phyloP scores from a whole-genome alignment of 192 early-diverging fungal genomes.

The Coemansia sp. region DNA sequence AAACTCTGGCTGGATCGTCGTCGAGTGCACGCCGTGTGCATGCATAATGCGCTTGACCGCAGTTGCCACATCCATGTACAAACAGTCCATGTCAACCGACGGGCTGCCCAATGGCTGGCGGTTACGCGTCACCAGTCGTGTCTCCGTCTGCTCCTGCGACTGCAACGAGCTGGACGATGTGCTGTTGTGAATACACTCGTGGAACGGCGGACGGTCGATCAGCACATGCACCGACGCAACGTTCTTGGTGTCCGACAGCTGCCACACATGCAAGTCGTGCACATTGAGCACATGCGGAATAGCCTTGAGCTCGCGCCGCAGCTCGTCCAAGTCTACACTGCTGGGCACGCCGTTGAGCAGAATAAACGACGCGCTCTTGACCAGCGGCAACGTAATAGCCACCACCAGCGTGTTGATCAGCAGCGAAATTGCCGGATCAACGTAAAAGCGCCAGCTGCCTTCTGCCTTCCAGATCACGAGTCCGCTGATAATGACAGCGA shows the following conservation, averaged over 20 bases:
- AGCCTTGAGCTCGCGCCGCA: constrained; percentile 63
- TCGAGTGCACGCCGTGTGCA: constrained; percentile 77
- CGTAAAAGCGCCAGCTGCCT: constrained; percentile 72
- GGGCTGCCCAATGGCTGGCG: constrained; percentile 18
- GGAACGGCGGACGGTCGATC: constrained; percentile 53
- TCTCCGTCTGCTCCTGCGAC: constrained; percentile 14
- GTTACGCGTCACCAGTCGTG: constrained; percentile 37
- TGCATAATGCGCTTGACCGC: constrained; percentile 79
- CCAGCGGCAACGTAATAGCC: constrained; percentile 59
- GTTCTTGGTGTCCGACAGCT: constrained; percentile 79
- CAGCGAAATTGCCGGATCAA: constrained; percentile 79
- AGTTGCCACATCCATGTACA: constrained; percentile 72
- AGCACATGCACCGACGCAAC: constrained; percentile 83
- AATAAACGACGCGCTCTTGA: constrained; percentile 70
- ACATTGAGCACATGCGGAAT: constrained; percentile 69
- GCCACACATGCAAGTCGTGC: constrained; percentile 94
- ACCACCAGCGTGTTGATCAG: constrained; percentile 58
- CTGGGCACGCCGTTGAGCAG: constrained; percentile 80
- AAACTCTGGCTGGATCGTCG: constrained; percentile 92
- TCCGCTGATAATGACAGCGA: constrained; percentile 82
- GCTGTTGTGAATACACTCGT: constrained; percentile 53
- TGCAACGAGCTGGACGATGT: constrained; percentile 24
- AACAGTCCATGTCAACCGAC: constrained; percentile 48
- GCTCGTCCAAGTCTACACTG: constrained; percentile 61
- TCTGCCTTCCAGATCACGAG: constrained; percentile 73